These are phyloP conservation scores for Acer yangbiense DNA, from an alignment of 345 rosid species.

Conservation along the genomic window DNA sequence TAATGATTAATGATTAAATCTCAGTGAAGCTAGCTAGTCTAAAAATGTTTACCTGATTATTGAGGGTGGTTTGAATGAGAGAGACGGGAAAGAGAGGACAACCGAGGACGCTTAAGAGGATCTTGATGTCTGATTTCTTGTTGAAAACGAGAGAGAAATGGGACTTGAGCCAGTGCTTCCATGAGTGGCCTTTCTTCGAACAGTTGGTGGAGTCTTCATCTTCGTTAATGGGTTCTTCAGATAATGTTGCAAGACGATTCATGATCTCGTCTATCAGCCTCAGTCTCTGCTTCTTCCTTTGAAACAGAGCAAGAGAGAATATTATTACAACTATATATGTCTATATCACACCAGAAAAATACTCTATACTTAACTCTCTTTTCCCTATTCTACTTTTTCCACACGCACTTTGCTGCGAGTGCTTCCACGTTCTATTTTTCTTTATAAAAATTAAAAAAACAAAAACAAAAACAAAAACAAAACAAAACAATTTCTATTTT, in stretches of 20 bases:
- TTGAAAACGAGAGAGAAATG: slow-evolving; percentile 51
- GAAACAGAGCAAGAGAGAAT: slow-evolving; percentile 7
- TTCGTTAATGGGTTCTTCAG: slow-evolving; percentile 73
- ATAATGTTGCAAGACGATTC: slow-evolving; percentile 79
- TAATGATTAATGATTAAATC: no score
- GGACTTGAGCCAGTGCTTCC: slow-evolving; percentile 74
- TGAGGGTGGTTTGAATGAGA: slow-evolving; percentile 27
- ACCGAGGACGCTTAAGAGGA: slow-evolving; percentile 77
- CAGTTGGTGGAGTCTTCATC: slow-evolving; percentile 34
- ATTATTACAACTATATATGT: background rate
- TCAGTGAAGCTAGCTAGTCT: no score
- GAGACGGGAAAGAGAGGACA: slow-evolving; percentile 91
- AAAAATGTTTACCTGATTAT: no score
- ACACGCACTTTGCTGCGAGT: no score
- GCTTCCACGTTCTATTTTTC: no score
- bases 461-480: no score
- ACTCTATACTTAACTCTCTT: background rate
- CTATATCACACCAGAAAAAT: background rate
- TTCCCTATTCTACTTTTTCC: background rate
- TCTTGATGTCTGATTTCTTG: slow-evolving; percentile 60
- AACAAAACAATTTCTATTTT: no score
- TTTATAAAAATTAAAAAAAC: no score
- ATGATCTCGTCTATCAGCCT: slow-evolving; percentile 17
- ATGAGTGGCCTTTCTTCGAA: slow-evolving; percentile 47
- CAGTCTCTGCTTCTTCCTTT: background rate